These are phyloP conservation scores for Boletus pseudo-olivaceus DNA, from an alignment of 768 basidiomycete genomes.

Conservation along the genomic window DNA sequence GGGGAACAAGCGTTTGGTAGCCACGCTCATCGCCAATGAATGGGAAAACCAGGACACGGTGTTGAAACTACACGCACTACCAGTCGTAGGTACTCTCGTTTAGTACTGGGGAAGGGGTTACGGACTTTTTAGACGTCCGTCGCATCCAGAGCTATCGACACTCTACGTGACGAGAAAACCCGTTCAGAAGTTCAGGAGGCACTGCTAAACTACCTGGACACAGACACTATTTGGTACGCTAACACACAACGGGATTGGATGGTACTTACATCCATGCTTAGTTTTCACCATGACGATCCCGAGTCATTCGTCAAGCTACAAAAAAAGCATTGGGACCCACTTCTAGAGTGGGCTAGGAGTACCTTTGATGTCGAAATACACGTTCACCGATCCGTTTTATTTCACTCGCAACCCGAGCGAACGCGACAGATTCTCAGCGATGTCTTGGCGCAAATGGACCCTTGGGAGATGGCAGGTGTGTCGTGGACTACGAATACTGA, in stretches of 20 bases:
- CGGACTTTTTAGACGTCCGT: constrained; percentile 70
- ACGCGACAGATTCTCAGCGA: constrained; percentile 58
- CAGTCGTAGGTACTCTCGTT: constrained; percentile 58
- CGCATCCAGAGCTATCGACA: constrained; percentile 85
- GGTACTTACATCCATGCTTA: constrained; percentile 27
- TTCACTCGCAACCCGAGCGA: constrained; percentile 63
- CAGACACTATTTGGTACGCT: constrained; percentile 85
- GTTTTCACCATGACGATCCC: constrained; percentile 82
- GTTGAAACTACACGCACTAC: constrained; percentile 86
- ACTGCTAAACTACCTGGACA: constrained; percentile 84
- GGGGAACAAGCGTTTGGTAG: constrained; percentile 62
- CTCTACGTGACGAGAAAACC: constrained; percentile 53
- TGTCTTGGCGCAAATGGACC: constrained; percentile 61
- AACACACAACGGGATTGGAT: not conserved
- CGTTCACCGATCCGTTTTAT: constrained; percentile 69
- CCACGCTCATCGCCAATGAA: constrained; percentile 86
- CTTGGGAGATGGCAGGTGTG: constrained; percentile 89
- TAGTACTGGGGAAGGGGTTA: constrained; percentile 1
- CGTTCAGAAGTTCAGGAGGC: constrained; percentile 61
- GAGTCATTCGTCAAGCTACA: constrained; percentile 75
- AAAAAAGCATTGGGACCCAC: constrained; percentile 80
- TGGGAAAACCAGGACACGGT: constrained; percentile 92
- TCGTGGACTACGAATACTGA: constrained; percentile 5
- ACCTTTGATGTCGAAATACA: constrained; percentile 66
- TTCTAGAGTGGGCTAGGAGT: constrained; percentile 73